Conservation (phyloP, 768 basidiomycete species). For the Hypholoma fasciculare region DNA sequence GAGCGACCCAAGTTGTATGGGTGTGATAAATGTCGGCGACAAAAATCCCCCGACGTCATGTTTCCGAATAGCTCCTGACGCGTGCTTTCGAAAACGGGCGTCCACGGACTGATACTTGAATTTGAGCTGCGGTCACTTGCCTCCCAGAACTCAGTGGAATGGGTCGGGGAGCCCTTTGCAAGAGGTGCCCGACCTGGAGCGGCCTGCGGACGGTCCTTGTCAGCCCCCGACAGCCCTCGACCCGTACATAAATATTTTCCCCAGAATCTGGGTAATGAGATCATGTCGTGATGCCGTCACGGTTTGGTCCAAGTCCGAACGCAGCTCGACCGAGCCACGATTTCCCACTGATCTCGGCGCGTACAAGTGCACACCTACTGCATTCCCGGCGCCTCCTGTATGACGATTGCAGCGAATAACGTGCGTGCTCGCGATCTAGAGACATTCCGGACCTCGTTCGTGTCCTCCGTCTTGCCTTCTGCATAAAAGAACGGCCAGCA, state of each 20-base stretch:
- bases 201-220: slow-evolving; percentile 29
- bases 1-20: slow-evolving; percentile 5
- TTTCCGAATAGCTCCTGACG: slow-evolving; percentile 10
- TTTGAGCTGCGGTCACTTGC: background rate
- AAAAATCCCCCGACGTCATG: slow-evolving; percentile 17
- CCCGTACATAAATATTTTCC: slow-evolving; percentile 9
- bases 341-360: slow-evolving; percentile 13
- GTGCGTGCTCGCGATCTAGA: slow-evolving; percentile 8
- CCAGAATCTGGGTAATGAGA: slow-evolving; percentile 5
- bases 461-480: slow-evolving; percentile 1
- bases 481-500: slow-evolving; percentile 3
- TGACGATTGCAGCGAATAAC: background rate
- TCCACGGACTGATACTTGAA: no score
- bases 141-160: background rate
- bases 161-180: background rate
- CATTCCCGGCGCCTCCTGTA: slow-evolving; percentile 15
- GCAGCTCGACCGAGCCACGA: slow-evolving; percentile 21
- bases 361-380: slow-evolving; percentile 15
- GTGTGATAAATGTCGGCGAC: slow-evolving; percentile 15
- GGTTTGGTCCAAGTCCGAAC: slow-evolving; percentile 18
- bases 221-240: slow-evolving; percentile 31
- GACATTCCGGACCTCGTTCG: slow-evolving; percentile 9
- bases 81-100: background rate
- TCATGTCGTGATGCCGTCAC: slow-evolving; percentile 13
- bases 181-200: slow-evolving; percentile 25